These are phyloP conservation scores for Cordia subcordata DNA, from an alignment of 257 asterid species.

Conservation along the genomic window DNA sequence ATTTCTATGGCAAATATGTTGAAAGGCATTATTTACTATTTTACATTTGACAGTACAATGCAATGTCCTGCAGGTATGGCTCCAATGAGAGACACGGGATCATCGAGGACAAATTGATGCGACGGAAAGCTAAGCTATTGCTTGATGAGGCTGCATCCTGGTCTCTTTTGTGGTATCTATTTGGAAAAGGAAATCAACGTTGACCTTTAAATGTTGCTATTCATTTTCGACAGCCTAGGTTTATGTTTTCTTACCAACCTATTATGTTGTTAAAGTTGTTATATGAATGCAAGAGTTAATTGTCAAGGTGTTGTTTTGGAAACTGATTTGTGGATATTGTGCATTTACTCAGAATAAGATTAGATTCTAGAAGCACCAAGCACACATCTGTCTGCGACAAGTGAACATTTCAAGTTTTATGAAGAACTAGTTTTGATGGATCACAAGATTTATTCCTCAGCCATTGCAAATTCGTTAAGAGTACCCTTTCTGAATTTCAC, in stretches of 20 bases:
- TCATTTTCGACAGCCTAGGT: background rate
- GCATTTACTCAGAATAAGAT: background rate
- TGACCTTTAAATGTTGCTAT: conserved; percentile 11
- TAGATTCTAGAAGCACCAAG: background rate
- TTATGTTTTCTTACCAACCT: too few relatives aligned
- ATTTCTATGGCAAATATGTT: background rate
- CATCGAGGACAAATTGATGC: conserved; percentile 89
- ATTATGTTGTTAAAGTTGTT: too few relatives aligned
- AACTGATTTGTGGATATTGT: conserved; percentile 4
- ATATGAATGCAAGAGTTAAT: too few relatives aligned
- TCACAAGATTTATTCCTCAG: conserved; percentile 8
- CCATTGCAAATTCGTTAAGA: conserved; percentile 4
- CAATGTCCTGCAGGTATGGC: conserved; percentile 63
- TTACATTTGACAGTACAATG: conserved; percentile 6
- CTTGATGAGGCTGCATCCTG: conserved; percentile 99
- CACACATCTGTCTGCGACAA: background rate
- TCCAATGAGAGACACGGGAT: conserved; percentile 72
- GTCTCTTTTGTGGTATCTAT: conserved; percentile 96
- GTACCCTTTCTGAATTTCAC: background rate
- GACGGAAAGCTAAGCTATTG: conserved; percentile 73
- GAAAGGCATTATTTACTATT: conserved; percentile 6
- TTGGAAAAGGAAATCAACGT: conserved; percentile 71
- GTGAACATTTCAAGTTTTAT: background rate
- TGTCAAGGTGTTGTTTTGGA: background rate
- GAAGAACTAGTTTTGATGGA: background rate